These are phyloP conservation scores for Cladophialophora yegresii DNA, from an alignment of 2,329 filamentous ascomycete species.

Conservation along the genomic window DNA sequence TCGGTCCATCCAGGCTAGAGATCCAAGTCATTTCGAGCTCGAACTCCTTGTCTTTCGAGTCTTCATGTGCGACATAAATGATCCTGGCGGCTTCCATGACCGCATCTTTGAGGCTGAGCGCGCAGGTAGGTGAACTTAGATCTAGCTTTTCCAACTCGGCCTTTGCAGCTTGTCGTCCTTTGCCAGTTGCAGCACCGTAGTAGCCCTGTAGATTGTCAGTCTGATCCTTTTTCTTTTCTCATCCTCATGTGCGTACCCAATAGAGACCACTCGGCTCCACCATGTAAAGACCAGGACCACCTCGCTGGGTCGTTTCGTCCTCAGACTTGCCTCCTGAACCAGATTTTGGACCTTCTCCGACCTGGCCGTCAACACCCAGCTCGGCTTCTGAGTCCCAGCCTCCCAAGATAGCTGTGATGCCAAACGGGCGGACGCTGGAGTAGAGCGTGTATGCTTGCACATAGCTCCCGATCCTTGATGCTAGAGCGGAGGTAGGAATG, in stretches of 20 bases:
- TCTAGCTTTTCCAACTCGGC: slow-evolving; percentile 98
- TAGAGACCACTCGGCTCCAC: slow-evolving; percentile 95
- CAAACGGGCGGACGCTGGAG: slow-evolving; percentile 93
- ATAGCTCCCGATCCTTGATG: slow-evolving; percentile 91
- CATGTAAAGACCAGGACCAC: slow-evolving; percentile 96
- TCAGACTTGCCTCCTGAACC: slow-evolving; percentile 82
- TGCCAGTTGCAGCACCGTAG: slow-evolving; percentile 95
- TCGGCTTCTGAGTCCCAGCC: slow-evolving; percentile 91
- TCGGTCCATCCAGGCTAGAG: slow-evolving; percentile 78
- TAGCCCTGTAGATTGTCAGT: slow-evolving; percentile 64
- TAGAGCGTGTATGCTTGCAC: slow-evolving; percentile 97
- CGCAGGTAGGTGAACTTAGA: slow-evolving; percentile 66
- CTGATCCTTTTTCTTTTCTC: background rate
- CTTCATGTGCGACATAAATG: slow-evolving; percentile 96
- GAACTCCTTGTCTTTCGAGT: slow-evolving; percentile 99
- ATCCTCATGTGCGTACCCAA: slow-evolving; percentile 63
- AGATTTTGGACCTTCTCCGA: slow-evolving; percentile 74
- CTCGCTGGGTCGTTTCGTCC: slow-evolving; percentile 63
- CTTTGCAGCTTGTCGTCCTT: slow-evolving; percentile 95
- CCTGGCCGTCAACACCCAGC: slow-evolving; percentile 82
- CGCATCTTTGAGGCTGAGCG: slow-evolving; percentile 77
- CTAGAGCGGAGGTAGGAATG: slow-evolving; percentile 84
- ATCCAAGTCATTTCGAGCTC: slow-evolving; percentile 99
- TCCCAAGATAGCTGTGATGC: slow-evolving; percentile 89
- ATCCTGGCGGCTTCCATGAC: slow-evolving; percentile 96